These are phyloP conservation scores for Yamadazyma friedrichii DNA, from an alignment of 1,139 yeast genomes.

Conservation along the genomic window DNA sequence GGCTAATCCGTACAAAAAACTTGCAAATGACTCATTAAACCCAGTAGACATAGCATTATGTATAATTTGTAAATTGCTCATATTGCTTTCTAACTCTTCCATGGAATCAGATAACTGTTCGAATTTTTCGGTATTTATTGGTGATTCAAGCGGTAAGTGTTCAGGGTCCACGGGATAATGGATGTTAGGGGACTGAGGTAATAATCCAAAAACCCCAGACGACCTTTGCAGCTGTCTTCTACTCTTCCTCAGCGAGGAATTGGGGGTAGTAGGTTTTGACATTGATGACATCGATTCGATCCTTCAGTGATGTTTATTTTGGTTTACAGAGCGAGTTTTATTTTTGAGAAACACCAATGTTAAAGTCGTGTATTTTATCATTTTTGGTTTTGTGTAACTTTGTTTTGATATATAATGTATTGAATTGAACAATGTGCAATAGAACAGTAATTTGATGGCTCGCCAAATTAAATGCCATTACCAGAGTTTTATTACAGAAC, in stretches of 20 bases:
- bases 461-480: no score
- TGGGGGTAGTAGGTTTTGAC: slow-evolving; percentile 11
- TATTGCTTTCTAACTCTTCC: slow-evolving; percentile 49
- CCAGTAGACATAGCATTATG: slow-evolving; percentile 50
- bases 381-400: background rate
- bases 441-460: no score
- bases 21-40: slow-evolving; percentile 62
- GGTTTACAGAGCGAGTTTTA: background rate
- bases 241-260: slow-evolving; percentile 4
- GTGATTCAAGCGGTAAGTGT: slow-evolving; percentile 36
- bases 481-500: no score
- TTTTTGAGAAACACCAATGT: background rate
- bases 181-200: slow-evolving; percentile 41
- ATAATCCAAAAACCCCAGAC: slow-evolving; percentile 37
- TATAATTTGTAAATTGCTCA: slow-evolving; percentile 44
- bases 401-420: background rate
- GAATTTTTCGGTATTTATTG: slow-evolving; percentile 30
- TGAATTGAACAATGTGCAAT: background rate
- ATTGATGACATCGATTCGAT: background rate
- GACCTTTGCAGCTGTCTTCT: slow-evolving; percentile 35
- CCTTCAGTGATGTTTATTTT: background rate
- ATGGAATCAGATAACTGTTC: slow-evolving; percentile 51
- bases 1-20: slow-evolving; percentile 59
- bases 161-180: slow-evolving; percentile 45
- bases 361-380: background rate